phyloP scores from a whole-genome alignment of 2,329 filamentous ascomycete genomes.

The Aspergillus phoenicis region DNA sequence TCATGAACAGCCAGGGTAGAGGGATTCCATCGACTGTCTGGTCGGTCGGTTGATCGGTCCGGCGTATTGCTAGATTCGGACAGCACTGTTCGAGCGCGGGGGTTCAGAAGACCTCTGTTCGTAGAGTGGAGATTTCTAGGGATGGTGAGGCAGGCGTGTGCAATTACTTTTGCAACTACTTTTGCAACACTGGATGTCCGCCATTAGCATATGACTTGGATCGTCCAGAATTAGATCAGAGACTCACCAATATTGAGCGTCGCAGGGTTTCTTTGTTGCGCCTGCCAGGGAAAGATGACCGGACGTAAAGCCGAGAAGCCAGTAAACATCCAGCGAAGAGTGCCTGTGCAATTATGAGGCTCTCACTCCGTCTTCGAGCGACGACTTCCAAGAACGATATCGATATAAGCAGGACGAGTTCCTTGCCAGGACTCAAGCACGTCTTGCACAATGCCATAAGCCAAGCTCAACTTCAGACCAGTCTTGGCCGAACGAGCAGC shows the following conservation, averaged over 20 bases:
- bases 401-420: constrained; percentile 72
- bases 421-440: constrained; percentile 68
- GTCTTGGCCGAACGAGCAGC: constrained; percentile 77
- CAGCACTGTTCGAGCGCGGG: not conserved
- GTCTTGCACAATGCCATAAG: constrained; percentile 82
- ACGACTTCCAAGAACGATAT: constrained; percentile 60
- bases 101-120: not conserved
- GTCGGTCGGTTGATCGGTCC: not conserved
- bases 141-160: not conserved
- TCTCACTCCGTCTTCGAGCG: constrained; percentile 27
- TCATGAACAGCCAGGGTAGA: not conserved
- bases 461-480: constrained; percentile 75
- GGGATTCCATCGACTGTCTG: not conserved
- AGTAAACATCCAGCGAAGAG: not conserved
- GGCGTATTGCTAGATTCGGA: not conserved
- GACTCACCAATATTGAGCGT: not conserved
- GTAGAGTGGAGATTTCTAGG: not conserved
- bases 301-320: not conserved
- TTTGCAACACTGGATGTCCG: not conserved
- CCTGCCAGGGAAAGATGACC: not conserved
- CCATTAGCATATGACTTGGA: not conserved
- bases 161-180: not conserved
- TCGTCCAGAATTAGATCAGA: not conserved
- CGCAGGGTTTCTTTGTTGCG: not conserved
- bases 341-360: constrained; percentile 16